A percentile compares a stretch with the other conserved stretches of the same genome.
Evolutionary conservation across 768 basidiomycete genomes (phyloP).

Genomic region (Mrakia blollopis): DNA sequence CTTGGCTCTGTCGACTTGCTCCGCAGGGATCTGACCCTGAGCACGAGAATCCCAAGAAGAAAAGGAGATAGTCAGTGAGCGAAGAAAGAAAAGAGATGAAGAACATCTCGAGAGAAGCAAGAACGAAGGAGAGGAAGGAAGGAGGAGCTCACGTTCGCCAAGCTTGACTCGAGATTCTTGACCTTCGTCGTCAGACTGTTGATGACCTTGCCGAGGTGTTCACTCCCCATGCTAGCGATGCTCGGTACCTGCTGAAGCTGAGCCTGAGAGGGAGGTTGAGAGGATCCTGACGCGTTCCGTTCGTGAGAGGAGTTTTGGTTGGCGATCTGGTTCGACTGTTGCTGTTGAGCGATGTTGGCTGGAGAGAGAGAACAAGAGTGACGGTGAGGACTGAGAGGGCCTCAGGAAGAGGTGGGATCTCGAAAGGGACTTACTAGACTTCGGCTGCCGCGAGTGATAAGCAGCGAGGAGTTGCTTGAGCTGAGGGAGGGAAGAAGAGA

Average conservation of each 20-base stretch:
- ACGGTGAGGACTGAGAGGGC: neutral
- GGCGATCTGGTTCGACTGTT: neutral
- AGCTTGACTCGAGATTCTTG: neutral
- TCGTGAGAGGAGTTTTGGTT: slow-evolving; percentile 9
- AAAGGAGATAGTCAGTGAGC: neutral
- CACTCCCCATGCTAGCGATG: neutral
- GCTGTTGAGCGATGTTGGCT: slow-evolving; percentile 4
- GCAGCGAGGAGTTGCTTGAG: neutral
- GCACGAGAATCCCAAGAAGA: neutral
- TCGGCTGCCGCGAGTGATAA: neutral
- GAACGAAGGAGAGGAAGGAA: neutral
- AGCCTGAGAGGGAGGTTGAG: neutral
- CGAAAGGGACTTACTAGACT: neutral
- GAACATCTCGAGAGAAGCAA: neutral
- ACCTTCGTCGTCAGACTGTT: neutral
- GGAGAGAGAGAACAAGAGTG: neutral
- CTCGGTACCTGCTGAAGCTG: neutral
- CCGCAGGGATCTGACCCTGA: neutral
- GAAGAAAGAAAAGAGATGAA: neutral
- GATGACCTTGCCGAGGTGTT: neutral
- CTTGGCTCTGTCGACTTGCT: slow-evolving; percentile 18
- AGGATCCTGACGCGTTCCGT: slow-evolving; percentile 2
- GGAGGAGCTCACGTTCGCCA: neutral
- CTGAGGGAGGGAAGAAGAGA: neutral
- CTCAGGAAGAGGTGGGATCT: no score